Conservation (phyloP, 2,329 filamentous ascomycete species). For the Niveomyces coronatus region DNA sequence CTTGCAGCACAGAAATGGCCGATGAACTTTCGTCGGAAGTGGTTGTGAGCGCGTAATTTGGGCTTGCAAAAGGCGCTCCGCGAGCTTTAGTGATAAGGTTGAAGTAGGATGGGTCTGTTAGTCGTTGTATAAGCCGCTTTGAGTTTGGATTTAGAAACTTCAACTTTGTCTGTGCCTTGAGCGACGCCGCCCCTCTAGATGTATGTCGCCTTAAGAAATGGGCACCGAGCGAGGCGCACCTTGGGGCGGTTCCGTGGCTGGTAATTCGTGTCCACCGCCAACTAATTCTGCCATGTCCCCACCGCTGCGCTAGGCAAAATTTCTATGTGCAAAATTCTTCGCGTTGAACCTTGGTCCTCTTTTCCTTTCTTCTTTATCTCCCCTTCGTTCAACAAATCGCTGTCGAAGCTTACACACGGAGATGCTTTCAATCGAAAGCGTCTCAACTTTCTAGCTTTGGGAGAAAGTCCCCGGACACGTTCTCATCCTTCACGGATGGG, state of each 20-base stretch:
- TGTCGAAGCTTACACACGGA: conserved; percentile 97
- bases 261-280: conserved; percentile 13
- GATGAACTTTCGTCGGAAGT: no score
- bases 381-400: conserved; percentile 99
- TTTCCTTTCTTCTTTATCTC: conserved; percentile 35
- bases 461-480: conserved; percentile 99
- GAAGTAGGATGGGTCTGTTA: no score
- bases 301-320: conserved; percentile 4
- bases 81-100: no score
- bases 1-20: no score
- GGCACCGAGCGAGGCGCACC: no score
- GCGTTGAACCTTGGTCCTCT: conserved; percentile 10
- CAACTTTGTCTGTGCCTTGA: no score
- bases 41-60: no score
- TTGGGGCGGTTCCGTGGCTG: no score
- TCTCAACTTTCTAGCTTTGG: conserved; percentile 62
- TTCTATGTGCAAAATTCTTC: conserved; percentile 10
- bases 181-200: conserved; percentile 10
- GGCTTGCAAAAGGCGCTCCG: not conserved
- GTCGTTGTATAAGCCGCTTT: no score
- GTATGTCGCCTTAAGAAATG: conserved; percentile 12
- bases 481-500: conserved; percentile 27
- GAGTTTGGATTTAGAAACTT: conserved; percentile 12
- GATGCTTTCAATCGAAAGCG: conserved; percentile 22
- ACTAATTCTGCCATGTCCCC: conserved; percentile 10